A percentile compares a stretch with the other conserved stretches of the same genome.
These are phyloP conservation scores for Arctostaphylos glauca DNA, from an alignment of 148 eudicot species.

Conservation along the genomic window DNA sequence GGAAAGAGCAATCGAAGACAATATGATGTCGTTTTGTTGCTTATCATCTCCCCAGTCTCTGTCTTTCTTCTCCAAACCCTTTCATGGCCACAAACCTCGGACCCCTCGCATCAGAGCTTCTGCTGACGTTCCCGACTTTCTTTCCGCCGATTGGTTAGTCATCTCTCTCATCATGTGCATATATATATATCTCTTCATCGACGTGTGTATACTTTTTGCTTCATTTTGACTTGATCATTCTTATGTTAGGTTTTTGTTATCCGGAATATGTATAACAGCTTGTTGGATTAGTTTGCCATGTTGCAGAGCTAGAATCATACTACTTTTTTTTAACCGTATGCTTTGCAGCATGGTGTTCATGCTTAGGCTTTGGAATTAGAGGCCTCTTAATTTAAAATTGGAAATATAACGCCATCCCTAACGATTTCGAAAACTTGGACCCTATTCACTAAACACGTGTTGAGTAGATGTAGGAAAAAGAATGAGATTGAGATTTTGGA, in stretches of 20 bases:
- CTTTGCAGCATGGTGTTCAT: neutral
- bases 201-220: too few relatives aligned
- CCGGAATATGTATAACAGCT: neutral
- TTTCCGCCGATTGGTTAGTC: constrained; percentile 70
- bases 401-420: too few relatives aligned
- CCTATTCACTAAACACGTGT: neutral
- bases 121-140: constrained; percentile 77
- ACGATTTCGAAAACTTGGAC: too few relatives aligned
- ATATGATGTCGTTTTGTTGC: constrained; percentile 54
- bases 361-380: neutral
- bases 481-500: neutral
- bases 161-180: neutral
- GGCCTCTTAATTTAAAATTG: too few relatives aligned
- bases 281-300: neutral
- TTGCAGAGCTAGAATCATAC: neutral
- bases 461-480: neutral
- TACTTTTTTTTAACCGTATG: neutral
- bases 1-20: neutral
- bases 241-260: neutral
- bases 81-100: constrained; percentile 17
- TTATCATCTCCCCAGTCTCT: constrained; percentile 24
- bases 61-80: constrained; percentile 24
- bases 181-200: neutral
- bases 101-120: constrained; percentile 55
- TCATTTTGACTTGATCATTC: too few relatives aligned